A percentile compares a stretch with the other conserved stretches of the same genome.
These are phyloP conservation scores for Ligustrum vulgare DNA, from an alignment of 257 asterid genomes.

Conservation along the genomic window DNA sequence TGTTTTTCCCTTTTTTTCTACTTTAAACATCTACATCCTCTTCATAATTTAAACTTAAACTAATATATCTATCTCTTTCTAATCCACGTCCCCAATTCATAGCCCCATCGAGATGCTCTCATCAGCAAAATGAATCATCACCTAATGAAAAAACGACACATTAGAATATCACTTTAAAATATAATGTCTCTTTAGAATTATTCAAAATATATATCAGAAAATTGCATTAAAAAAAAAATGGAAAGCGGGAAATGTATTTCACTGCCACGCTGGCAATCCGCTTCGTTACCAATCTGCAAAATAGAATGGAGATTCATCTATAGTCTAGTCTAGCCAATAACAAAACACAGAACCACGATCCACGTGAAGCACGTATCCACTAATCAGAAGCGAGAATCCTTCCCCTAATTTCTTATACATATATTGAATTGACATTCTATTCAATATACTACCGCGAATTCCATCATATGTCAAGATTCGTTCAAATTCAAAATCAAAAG, in stretches of 20 bases:
- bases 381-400: constrained; percentile 20
- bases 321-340: too few relatives aligned
- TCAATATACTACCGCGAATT: neutral
- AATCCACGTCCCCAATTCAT: too few relatives aligned
- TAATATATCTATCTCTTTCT: too few relatives aligned
- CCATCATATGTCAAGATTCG: neutral
- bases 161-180: too few relatives aligned
- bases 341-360: constrained; percentile 19
- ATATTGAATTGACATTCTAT: constrained; percentile 4
- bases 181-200: too few relatives aligned
- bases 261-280: constrained; percentile 49
- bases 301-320: neutral
- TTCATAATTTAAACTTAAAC: too few relatives aligned
- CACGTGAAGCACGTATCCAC: constrained; percentile 6
- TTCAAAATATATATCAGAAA: too few relatives aligned
- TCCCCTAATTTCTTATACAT: neutral
- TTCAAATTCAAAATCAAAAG: neutral
- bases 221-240: neutral
- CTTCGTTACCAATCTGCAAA: neutral
- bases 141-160: too few relatives aligned
- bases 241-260: neutral
- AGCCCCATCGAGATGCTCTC: too few relatives aligned
- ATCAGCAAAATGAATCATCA: too few relatives aligned
- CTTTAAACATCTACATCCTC: too few relatives aligned
- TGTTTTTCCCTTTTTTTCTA: too few relatives aligned